Conservation (phyloP, 176 grass and related monocot genomes). For the Avena atlantica region DNA sequence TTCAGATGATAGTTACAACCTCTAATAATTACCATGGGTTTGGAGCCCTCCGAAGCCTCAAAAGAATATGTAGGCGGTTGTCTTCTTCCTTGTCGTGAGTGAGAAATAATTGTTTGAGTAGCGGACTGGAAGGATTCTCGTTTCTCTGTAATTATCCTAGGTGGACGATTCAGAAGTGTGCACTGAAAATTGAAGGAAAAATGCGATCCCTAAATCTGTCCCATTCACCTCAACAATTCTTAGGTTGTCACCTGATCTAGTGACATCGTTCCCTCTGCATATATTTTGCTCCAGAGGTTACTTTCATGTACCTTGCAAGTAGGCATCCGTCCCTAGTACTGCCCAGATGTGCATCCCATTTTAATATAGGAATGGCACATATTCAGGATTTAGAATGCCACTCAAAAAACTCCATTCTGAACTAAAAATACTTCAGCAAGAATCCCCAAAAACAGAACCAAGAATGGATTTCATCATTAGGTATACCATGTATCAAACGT, state of each 20-base stretch:
- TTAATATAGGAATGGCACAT: too few species aligned
- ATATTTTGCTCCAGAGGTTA: slow-evolving; percentile 55
- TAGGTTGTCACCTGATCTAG: slow-evolving; percentile 28
- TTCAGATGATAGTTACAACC: slow-evolving; percentile 80
- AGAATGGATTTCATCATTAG: too few species aligned
- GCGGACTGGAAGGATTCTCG: slow-evolving; percentile 92
- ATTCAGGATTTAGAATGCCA: too few species aligned
- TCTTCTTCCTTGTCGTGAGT: slow-evolving; percentile 70
- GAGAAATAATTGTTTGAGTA: slow-evolving; percentile 93
- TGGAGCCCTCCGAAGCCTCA: slow-evolving; percentile 65
- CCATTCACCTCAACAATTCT: slow-evolving; percentile 57
- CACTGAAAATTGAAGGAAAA: slow-evolving; percentile 90
- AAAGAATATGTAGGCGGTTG: slow-evolving; percentile 61
- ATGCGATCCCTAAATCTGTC: slow-evolving; percentile 71
- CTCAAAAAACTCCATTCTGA: too few species aligned
- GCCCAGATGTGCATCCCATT: too few species aligned
- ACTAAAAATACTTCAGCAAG: too few species aligned
- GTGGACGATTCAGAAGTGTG: slow-evolving; percentile 55
- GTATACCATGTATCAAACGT: too few species aligned
- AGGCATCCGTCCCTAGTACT: background rate
- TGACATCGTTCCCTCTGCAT: slow-evolving; percentile 5
- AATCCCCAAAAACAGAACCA: too few species aligned
- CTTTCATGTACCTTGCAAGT: slow-evolving; percentile 19
- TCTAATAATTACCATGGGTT: slow-evolving; percentile 60
- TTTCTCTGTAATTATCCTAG: slow-evolving; percentile 54